Evolutionary conservation across 306 rosid species (phyloP).

Genomic region (Vachellia pachyceras): DNA sequence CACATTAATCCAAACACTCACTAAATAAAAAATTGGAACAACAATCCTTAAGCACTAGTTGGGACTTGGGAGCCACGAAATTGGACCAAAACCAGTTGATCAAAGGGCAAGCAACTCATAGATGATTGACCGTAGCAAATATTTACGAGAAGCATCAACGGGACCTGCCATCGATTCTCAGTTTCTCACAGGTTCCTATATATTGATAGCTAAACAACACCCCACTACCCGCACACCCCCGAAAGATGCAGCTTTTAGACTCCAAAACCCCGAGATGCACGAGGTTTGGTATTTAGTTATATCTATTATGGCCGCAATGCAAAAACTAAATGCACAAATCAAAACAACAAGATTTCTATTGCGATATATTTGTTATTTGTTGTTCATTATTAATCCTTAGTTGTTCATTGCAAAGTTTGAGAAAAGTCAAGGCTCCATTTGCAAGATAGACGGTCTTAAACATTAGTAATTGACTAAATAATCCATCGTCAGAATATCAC

Average conservation of each 20-base stretch:
- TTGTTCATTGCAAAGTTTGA: slow-evolving; percentile 21
- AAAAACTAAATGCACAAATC: background rate
- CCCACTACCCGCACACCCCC: background rate
- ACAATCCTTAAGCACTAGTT: too few relatives aligned
- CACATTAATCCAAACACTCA: too few relatives aligned
- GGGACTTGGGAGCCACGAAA: too few relatives aligned
- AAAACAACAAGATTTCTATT: background rate
- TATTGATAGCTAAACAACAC: background rate
- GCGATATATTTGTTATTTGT: background rate
- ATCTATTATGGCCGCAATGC: background rate
- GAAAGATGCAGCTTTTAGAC: background rate
- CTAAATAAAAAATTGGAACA: too few relatives aligned
- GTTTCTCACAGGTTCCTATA: too few relatives aligned
- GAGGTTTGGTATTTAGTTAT: background rate
- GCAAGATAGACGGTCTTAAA: background rate
- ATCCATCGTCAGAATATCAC: slow-evolving; percentile 3
- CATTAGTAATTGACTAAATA: slow-evolving; percentile 19
- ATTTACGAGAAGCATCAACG: background rate
- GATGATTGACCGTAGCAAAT: background rate
- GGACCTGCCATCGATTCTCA: background rate
- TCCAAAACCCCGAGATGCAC: background rate
- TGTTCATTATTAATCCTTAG: background rate
- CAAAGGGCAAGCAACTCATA: too few relatives aligned
- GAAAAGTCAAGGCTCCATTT: slow-evolving; percentile 1
- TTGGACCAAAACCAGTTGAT: too few relatives aligned